phyloP scores from a whole-genome alignment of 2,329 filamentous ascomycete genomes.

The Hypomyces perniciosus region DNA sequence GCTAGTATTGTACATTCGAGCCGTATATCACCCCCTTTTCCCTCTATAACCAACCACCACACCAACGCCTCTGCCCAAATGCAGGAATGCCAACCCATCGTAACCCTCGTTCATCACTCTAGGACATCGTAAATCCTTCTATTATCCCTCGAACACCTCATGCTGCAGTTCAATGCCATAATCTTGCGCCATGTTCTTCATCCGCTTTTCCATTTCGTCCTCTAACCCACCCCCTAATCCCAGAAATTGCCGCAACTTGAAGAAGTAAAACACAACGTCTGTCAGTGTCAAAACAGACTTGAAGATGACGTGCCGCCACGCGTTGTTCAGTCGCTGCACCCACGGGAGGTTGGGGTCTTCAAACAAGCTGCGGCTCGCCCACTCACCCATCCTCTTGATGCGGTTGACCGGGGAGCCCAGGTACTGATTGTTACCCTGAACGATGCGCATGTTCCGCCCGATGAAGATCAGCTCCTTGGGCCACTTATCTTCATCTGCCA shows the following conservation, averaged over 20 bases:
- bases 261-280: slow-evolving; percentile 79
- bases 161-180: slow-evolving; percentile 89
- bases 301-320: slow-evolving; percentile 77
- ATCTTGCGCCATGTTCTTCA: slow-evolving; percentile 83
- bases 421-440: slow-evolving; percentile 89
- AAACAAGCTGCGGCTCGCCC: slow-evolving; percentile 80
- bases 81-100: background rate
- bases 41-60: slow-evolving; percentile 5
- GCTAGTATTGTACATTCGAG: too few species aligned
- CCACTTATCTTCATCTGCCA: slow-evolving; percentile 82
- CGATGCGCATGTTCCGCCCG: slow-evolving; percentile 84
- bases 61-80: slow-evolving; percentile 9
- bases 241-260: slow-evolving; percentile 69
- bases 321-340: slow-evolving; percentile 59
- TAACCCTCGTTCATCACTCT: background rate
- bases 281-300: slow-evolving; percentile 66
- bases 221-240: slow-evolving; percentile 82
- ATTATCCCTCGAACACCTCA: slow-evolving; percentile 75
- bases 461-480: slow-evolving; percentile 90
- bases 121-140: background rate
- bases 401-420: slow-evolving; percentile 85
- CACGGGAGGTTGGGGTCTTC: slow-evolving; percentile 62
- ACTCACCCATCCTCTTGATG: slow-evolving; percentile 87
- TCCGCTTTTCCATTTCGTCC: slow-evolving; percentile 82
- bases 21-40: background rate